A percentile compares a stretch with the other conserved stretches of the same genome.
These are phyloP conservation scores for Psidium friedrichsthalianum DNA, from an alignment of 345 rosid genomes.

Conservation along the genomic window DNA sequence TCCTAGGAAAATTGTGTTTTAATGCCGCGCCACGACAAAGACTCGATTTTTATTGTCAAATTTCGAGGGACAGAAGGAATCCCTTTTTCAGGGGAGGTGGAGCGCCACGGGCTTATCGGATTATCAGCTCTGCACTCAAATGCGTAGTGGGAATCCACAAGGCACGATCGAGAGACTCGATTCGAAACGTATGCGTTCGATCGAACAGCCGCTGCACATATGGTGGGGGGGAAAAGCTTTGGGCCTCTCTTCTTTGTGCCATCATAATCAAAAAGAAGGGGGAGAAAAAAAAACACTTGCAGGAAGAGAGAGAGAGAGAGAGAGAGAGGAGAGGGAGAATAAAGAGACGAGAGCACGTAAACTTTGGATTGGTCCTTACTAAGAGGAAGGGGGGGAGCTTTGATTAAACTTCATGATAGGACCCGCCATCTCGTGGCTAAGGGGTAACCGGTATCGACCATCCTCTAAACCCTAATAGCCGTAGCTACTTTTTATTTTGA, in stretches of 20 bases:
- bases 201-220: background rate
- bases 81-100: background rate
- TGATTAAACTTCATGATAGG: background rate
- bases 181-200: background rate
- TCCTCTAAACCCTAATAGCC: background rate
- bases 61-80: background rate
- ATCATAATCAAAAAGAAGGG: background rate
- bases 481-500: background rate
- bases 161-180: background rate
- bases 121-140: background rate
- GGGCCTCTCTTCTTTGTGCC: background rate
- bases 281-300: background rate
- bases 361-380: no score
- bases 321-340: background rate
- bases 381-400: background rate
- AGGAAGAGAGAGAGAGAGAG: background rate
- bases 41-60: background rate
- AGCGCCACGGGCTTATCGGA: background rate
- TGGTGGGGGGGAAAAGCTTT: no score
- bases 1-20: background rate
- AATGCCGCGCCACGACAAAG: background rate
- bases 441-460: no score
- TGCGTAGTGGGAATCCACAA: background rate
- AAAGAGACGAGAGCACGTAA: no score
- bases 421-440: background rate